Evolutionary conservation across 345 rosid species (phyloP), one percentile per base, ranked within the genome.

Genomic region (Salix purpurea): DNA sequence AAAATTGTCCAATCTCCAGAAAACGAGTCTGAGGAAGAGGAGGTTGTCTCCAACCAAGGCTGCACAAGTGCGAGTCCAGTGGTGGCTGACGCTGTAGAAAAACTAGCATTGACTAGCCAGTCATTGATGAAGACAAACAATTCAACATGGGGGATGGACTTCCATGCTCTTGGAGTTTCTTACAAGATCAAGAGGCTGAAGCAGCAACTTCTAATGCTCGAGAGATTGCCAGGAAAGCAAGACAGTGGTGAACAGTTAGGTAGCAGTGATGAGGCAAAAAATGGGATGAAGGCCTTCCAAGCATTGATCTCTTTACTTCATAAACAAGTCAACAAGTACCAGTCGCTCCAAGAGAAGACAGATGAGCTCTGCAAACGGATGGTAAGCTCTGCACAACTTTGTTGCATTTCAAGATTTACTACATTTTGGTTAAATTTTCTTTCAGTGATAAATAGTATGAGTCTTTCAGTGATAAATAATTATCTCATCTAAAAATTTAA

Each of bases 181-280:
- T 93, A 85, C 88, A 96, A 96, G 92, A 88, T 93, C 82, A 96
- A 92, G 85, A 92, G 99, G 88, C 83, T 93, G 70, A 90, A 87
- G 86, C 98, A 93, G 84, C 97, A 93, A 82, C 88, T 93, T 44
- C 83, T 92, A 74, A 84, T 93, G 92, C 88, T 96, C 36, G 97
- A 96, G 77, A 93, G 92, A 82, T 76, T 91, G 76, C 84, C 87
- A 7, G 96, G 91, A 78, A 92, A 88, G 67, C 87, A 87, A 76
- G 90, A 88, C 81, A 84, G 67, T 76, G 81, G 77, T 23, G 90
- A 88, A 77, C 81, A 66, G 44, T 56, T 7, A 9, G 85, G 82
- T 71, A 85, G 69, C 73, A 76, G 71, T 60, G 88, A 83, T 8
- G 75, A 40, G 30, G 23, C 37, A n/a, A 69, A 50, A 61, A 74